These are phyloP conservation scores for Fraxinus baroniana DNA, from an alignment of 305 asterid species.

Conservation along the genomic window DNA sequence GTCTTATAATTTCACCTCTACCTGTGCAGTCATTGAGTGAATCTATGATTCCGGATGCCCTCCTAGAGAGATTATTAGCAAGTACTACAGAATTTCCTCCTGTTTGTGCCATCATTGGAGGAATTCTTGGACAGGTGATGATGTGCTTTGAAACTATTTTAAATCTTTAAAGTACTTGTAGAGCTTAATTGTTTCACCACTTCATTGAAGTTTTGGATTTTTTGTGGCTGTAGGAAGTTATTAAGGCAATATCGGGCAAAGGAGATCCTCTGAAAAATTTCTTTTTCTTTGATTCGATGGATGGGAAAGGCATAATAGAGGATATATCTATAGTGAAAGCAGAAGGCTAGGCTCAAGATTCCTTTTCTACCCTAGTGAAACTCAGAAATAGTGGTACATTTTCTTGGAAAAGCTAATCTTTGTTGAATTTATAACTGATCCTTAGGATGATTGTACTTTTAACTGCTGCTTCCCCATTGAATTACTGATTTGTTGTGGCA, in stretches of 20 bases:
- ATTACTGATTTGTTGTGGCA: background rate
- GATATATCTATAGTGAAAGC: constrained; percentile 47
- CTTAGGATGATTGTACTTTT: background rate
- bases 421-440: constrained; percentile 2
- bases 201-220: constrained; percentile 11
- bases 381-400: background rate
- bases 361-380: background rate
- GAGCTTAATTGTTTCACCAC: background rate
- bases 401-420: background rate
- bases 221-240: constrained; percentile 65
- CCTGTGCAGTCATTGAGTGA: constrained; percentile 54
- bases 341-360: background rate
- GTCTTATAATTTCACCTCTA: constrained; percentile 8
- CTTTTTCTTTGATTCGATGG: constrained; percentile 79
- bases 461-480: background rate
- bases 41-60: constrained; percentile 75
- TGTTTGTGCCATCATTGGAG: constrained; percentile 85
- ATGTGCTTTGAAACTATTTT: background rate
- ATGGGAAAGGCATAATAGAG: constrained; percentile 85
- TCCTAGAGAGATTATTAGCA: constrained; percentile 66
- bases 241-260: constrained; percentile 93
- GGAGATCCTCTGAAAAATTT: constrained; percentile 91
- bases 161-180: background rate
- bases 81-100: constrained; percentile 84
- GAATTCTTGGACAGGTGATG: constrained; percentile 91